Conservation (phyloP, 1,284 basidiomycete genomes). For the Cryptococcus depauperatus region DNA sequence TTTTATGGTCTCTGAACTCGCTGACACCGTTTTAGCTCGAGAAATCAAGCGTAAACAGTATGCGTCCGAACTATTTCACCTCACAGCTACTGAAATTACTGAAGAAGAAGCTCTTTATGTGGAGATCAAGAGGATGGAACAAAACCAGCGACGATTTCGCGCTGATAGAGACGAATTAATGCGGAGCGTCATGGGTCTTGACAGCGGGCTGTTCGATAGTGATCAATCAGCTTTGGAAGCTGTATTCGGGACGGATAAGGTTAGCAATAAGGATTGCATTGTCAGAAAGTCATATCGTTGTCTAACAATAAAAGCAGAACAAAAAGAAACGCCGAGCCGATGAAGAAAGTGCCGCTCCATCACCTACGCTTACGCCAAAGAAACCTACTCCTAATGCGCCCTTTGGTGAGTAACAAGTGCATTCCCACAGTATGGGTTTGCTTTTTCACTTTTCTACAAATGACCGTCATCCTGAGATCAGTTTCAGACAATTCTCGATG, state of each 20-base stretch:
- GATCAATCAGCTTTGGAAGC: constrained; percentile 34
- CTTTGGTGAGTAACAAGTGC: too few relatives aligned
- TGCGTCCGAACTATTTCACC: constrained; percentile 70
- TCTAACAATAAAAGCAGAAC: constrained; percentile 21
- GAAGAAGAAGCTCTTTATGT: constrained; percentile 95
- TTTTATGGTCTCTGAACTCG: neutral
- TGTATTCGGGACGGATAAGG: constrained; percentile 43
- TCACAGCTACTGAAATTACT: constrained; percentile 78
- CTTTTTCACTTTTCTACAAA: too few relatives aligned
- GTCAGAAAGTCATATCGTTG: neutral
- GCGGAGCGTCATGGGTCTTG: constrained; percentile 70
- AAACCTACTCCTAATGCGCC: constrained; percentile 18
- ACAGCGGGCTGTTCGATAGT: constrained; percentile 66
- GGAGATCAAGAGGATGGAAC: constrained; percentile 88
- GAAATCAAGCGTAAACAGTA: constrained; percentile 87
- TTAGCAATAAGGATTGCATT: constrained; percentile 12
- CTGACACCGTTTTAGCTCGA: constrained; percentile 54
- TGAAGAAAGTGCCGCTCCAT: constrained; percentile 16
- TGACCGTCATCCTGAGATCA: neutral
- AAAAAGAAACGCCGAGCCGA: constrained; percentile 43
- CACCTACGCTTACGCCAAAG: constrained; percentile 23
- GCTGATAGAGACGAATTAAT: constrained; percentile 85
- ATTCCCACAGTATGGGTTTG: too few relatives aligned
- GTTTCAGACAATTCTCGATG: constrained; percentile 30
- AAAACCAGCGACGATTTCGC: constrained; percentile 80